These are phyloP conservation scores for Acanthamoeba triangularis DNA, from an alignment of 208 protist species.

Conservation along the genomic window DNA sequence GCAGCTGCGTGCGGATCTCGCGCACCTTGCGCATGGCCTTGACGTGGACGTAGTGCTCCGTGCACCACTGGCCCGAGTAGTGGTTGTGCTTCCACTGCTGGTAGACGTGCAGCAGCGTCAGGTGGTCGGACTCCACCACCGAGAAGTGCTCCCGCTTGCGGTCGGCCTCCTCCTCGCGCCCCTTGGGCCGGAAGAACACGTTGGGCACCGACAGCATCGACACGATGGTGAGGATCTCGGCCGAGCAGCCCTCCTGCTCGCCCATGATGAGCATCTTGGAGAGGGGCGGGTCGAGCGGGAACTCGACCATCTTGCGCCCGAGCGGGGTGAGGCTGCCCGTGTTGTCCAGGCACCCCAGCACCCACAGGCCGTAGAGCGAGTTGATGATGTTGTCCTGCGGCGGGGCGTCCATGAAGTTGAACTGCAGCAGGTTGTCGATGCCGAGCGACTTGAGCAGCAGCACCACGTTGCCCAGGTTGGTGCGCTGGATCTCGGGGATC, in stretches of 20 bases:
- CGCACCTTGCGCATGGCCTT: slow-evolving; percentile 93
- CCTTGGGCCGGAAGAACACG: slow-evolving; percentile 95
- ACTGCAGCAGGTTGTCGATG: slow-evolving; percentile 96
- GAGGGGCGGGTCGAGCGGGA: slow-evolving; percentile 98
- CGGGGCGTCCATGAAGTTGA: slow-evolving; percentile 99
- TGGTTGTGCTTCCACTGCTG: slow-evolving; percentile 96
- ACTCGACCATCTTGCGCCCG: slow-evolving; percentile 98
- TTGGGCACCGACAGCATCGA: slow-evolving; percentile 98
- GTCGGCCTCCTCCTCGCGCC: slow-evolving; percentile 92
- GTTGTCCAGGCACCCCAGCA: slow-evolving; percentile 98
- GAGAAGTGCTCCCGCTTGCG: slow-evolving; percentile 96
- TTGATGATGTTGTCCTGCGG: slow-evolving; percentile 93
- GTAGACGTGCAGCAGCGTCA: slow-evolving; percentile 99
- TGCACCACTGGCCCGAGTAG: slow-evolving; percentile 96
- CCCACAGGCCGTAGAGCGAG: slow-evolving; percentile 97
- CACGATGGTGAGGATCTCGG: slow-evolving; percentile 95
- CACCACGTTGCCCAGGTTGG: slow-evolving; percentile 96
- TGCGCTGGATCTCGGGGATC: slow-evolving; percentile 95
- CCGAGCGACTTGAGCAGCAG: slow-evolving; percentile 96
- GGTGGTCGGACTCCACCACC: slow-evolving; percentile 98
- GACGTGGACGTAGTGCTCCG: slow-evolving; percentile 98
- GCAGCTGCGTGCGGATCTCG: slow-evolving; percentile 98
- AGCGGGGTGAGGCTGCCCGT: slow-evolving; percentile 96
- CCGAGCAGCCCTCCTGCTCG: slow-evolving; percentile 91
- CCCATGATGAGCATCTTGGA: slow-evolving; percentile 97